Evolutionary conservation across 108 stramenopile genomes (phyloP).

Genomic region (Fragilaria crotonensis): DNA sequence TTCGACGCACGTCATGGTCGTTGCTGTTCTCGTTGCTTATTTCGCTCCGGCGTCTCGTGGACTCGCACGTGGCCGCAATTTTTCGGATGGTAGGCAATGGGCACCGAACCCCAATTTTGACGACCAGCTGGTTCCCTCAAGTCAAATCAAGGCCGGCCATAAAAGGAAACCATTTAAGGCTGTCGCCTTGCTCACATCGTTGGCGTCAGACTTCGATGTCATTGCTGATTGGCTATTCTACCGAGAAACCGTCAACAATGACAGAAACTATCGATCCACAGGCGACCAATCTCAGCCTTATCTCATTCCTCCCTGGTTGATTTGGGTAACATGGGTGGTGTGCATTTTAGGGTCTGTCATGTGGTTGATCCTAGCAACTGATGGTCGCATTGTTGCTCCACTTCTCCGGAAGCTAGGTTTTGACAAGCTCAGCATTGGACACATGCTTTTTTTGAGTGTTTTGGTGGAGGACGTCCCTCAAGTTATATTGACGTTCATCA

Average conservation of each 20-base stretch:
- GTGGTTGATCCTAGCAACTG: constrained; percentile 32
- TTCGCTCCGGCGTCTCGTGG: constrained; percentile 18
- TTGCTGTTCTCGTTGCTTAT: constrained; percentile 13
- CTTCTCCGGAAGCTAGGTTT: constrained; percentile 9
- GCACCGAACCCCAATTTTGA: neutral
- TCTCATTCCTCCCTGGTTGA: constrained; percentile 12
- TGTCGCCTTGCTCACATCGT: constrained; percentile 12
- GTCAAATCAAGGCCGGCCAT: constrained; percentile 1
- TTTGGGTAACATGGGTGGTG: neutral
- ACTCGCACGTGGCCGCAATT: neutral
- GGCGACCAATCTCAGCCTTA: constrained; percentile 1
- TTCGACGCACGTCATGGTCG: constrained; percentile 13
- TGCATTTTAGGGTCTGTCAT: constrained; percentile 19
- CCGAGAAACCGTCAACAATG: neutral
- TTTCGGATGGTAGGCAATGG: neutral
- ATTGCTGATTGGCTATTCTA: constrained; percentile 28
- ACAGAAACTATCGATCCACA: constrained; percentile 6
- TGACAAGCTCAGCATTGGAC: constrained; percentile 26
- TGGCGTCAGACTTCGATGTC: constrained; percentile 31
- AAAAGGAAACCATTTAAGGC: constrained; percentile 19
- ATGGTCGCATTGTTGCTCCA: constrained; percentile 22
- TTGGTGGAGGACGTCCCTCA: constrained; percentile 35
- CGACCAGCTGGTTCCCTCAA: neutral
- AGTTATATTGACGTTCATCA: constrained; percentile 26
- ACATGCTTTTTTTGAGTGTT: constrained; percentile 17